Base-by-base conservation (phyloP, 2,329 filamentous ascomycete genomes). In the Colletotrichum shisoi region DNA sequence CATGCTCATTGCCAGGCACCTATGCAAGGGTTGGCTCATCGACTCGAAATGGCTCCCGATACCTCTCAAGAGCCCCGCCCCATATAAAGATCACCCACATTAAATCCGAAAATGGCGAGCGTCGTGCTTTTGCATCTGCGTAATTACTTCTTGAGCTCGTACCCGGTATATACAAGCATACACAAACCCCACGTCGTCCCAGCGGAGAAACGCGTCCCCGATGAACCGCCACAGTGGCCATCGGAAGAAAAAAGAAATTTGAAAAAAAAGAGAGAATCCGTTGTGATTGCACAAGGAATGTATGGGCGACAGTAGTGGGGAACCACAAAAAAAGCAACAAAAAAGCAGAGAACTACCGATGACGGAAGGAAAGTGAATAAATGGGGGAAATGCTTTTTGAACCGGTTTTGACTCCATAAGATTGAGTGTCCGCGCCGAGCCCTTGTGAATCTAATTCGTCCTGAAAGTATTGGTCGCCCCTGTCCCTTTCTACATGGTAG, bases 401-500 rank as follows among this genome's bases (percentile, higher is more conserved):
- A 61, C 66, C 66, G 62, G 57, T 44, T 60, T 60, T 62, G 24
- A 68, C 66, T 68, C 66, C 66, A 56, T 54, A 67, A 64, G 59
- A 63, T 52, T 63, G 63, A 62, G 49, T 61, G 31, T 68, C 57
- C 57, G 63, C 63, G 66, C 66, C 62, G 52, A 67, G 63, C 62
- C 46, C 46, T 62, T 40, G 17, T 61, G 51, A 67, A 59, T 66
- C 62, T 67, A 68, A 45, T 52, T 45, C 31, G 56, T 49, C 40
- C 62, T 13, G 24, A 40, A 52, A 40, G 24, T 65, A 31, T 3
- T 49, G 51, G 44, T 51, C 27, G 42, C 19, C 49, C 24, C 24
- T 27, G 24, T 27, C n/a, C 8, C 49, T 17, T 21, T 57, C 73
- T 77, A 82, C 77, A 82, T 80, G 57, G 76, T 75, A 19, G 92